phyloP scores from a whole-genome alignment of 2,329 filamentous ascomycete species.

The Scleromitrula shiraiana region DNA sequence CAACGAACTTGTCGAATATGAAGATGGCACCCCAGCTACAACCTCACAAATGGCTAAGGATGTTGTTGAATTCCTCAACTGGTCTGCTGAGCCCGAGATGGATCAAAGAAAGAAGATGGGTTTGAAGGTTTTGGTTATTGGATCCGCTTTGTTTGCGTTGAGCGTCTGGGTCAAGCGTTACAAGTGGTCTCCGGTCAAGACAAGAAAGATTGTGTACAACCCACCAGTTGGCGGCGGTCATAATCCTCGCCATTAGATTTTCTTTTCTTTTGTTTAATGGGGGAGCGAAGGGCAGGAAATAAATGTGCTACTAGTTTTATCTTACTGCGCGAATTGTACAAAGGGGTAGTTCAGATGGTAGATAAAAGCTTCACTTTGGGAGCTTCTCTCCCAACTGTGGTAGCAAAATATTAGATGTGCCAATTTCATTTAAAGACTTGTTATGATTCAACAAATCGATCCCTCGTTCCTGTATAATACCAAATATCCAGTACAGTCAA shows the following conservation, averaged over 20 bases:
- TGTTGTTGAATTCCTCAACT: constrained; percentile 97
- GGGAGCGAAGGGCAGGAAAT: constrained; percentile 17
- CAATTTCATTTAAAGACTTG: constrained; percentile 16
- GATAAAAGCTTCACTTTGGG: constrained; percentile 21
- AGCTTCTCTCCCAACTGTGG: constrained; percentile 11
- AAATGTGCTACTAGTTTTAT: constrained; percentile 31
- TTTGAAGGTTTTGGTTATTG: constrained; percentile 84
- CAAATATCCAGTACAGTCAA: no score
- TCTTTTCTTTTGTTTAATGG: constrained; percentile 21
- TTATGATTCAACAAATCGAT: no score
- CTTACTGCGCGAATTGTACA: constrained; percentile 25
- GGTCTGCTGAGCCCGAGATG: constrained; percentile 98
- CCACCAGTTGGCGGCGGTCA: constrained; percentile 43
- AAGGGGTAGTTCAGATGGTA: constrained; percentile 15
- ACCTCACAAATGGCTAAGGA: constrained; percentile 99
- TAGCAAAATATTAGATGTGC: constrained; percentile 26
- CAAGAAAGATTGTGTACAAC: constrained; percentile 84
- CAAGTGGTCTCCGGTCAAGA: constrained; percentile 97
- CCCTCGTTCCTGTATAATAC: no score
- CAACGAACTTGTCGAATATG: constrained; percentile 95
- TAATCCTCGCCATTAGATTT: constrained; percentile 19
- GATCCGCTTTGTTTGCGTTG: constrained; percentile 70
- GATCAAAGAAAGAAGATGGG: constrained; percentile 99
- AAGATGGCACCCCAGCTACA: constrained; percentile 88
- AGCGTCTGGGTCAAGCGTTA: constrained; percentile 99